Base-by-base conservation (phyloP, 192 early-diverging fungal genomes). In the Coemansia sp. region DNA sequence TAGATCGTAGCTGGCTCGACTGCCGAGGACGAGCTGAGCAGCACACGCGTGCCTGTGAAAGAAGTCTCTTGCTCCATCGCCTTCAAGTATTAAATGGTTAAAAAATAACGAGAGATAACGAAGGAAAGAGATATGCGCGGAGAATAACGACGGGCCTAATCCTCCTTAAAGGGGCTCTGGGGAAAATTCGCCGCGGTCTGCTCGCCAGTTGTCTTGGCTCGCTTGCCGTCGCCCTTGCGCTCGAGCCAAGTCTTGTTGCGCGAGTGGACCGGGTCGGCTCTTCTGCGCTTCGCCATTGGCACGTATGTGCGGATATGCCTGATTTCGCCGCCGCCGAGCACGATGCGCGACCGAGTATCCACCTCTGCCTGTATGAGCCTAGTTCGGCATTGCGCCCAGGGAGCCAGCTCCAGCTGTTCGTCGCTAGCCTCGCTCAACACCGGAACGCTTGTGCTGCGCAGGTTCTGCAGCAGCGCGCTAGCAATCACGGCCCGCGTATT, bases 1-100 rank as follows among this genome's bases (percentile, higher is more conserved):
- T 83, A 73, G 63, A 88, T 85, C 8, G 84, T 83, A 32, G 77
- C 84, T 19, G 87, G 83, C 0, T 74, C 74, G 19, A 83, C 59
- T 43, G 72, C 40, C 12, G 75, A 59, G 1, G 74, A 54, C 37
- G 83, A 82, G 63, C 63, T 40, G 38, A 81, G 74, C 44, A 76
- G 70, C 50, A 81, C 80, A 15, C 74, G 74, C 67, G 53, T 53
- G 58, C 80, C 67, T 17, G 80, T 81, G 53, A 81, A 80, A 1
- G 37, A 58, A 17, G 65, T 59, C 29, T 68, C 58, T 18, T 79
- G 63, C 52, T 52, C 66, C 76, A 79, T 79, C 21, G 37, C 26
- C n/a, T 36, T 37, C 8, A 4, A 3, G 7, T 43, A 22, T n/a
- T n/a, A 17, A 46, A 61, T 17, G 19, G 12, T 33, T 34, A n/a